A percentile compares a stretch with the other conserved stretches of the same genome.
phyloP scores from a whole-genome alignment of 495 filamentous ascomycete species.

The Talaromyces ruber region DNA sequence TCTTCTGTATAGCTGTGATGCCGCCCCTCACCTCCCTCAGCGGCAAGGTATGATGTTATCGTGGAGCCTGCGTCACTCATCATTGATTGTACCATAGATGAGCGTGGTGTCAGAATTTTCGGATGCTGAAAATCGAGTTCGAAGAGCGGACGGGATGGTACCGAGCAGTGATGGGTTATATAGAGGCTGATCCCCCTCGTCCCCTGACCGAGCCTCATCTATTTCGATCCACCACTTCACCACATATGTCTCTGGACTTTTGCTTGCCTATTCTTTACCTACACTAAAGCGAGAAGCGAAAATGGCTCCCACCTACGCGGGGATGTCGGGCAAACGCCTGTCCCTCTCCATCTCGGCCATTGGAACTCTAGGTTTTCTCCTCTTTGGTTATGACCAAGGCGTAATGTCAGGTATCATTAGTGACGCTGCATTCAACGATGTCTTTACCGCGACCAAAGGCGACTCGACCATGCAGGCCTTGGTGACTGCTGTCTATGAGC shows the following conservation, averaged over 20 bases:
- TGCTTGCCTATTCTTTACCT: too few species aligned
- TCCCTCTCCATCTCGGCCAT: constrained; percentile 56
- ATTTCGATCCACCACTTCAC: background rate
- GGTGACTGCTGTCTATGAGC: constrained; percentile 77
- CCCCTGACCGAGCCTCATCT: background rate
- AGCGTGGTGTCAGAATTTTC: background rate
- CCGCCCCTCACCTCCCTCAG: background rate
- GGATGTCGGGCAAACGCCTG: constrained; percentile 54
- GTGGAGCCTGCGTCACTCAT: background rate
- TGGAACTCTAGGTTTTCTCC: constrained; percentile 63
- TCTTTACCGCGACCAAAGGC: constrained; percentile 57
- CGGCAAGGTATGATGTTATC: background rate
- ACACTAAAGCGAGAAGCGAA: background rate
- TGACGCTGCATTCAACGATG: constrained; percentile 57
- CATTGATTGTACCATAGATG: background rate
- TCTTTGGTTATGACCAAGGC: constrained; percentile 68
- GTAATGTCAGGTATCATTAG: constrained; percentile 80
- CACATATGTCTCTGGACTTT: background rate
- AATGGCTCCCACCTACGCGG: constrained; percentile 26
- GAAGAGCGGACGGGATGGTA: background rate
- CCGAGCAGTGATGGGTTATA: background rate
- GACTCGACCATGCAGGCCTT: constrained; percentile 69
- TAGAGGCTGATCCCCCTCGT: background rate
- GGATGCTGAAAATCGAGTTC: background rate
- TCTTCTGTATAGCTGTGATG: background rate